Evolutionary conservation across 805 yeast genomes (phyloP).

Genomic region (Candida awuae): DNA sequence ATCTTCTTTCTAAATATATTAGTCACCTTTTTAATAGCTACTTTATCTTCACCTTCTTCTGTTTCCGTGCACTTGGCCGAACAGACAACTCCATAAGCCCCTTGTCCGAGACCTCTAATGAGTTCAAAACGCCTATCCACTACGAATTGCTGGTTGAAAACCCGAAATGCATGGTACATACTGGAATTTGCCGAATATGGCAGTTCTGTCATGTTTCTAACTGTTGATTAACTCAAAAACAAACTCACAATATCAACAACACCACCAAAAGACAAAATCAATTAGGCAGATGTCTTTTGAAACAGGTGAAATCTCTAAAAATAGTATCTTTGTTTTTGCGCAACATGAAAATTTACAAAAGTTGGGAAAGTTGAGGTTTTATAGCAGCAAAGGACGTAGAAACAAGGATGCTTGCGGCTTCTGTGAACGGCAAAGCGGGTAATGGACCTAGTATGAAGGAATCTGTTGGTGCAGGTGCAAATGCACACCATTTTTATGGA

Average conservation of each 20-base stretch:
- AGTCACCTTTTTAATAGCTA: conserved; percentile 94
- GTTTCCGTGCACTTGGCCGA: conserved; percentile 76
- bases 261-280: too few species aligned
- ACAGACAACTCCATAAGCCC: conserved; percentile 96
- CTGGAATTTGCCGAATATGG: conserved; percentile 9
- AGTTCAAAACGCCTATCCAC: conserved; percentile 84
- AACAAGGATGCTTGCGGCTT: too few species aligned
- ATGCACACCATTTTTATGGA: background rate
- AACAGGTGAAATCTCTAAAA: too few species aligned
- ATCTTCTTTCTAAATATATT: conserved; percentile 88
- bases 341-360: too few species aligned
- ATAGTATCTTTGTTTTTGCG: too few species aligned
- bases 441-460: background rate
- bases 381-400: too few species aligned
- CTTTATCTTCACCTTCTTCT: conserved; percentile 71
- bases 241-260: too few species aligned
- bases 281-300: too few species aligned
- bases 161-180: conserved; percentile 35
- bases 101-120: conserved; percentile 92
- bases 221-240: background rate
- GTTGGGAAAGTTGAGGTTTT: too few species aligned
- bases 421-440: background rate
- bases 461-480: background rate
- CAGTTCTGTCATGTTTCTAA: background rate
- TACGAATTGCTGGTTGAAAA: conserved; percentile 84